Evolutionary conservation across 225 moss, liverwort and hornwort species (phyloP), one percentile per base, ranked within the genome.

Genomic region (Marchantia paleacea): DNA sequence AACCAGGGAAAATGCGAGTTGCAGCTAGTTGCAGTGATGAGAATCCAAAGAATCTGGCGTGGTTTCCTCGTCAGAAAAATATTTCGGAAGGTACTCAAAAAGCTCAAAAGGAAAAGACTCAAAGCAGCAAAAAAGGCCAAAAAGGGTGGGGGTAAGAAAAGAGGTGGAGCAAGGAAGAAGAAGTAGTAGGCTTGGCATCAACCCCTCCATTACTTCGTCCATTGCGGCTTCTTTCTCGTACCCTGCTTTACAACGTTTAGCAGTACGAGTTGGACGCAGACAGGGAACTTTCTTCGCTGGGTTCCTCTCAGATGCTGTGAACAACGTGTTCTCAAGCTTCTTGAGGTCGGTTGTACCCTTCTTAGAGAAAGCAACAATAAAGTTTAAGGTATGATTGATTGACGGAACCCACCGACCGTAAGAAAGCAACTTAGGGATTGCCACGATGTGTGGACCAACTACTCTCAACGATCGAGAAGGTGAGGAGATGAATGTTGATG

Each of bases 41-140:
- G 86, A 31, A 94, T 97, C 22, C 97, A 97, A 85, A 91, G 86
- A 73, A 91, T 94, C 14, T 97, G 94, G 94, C 87, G 89, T 58
- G 94, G 97, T 1, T 89, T 87, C 48, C 84, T 92, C 6, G 93
- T 93, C 1, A 84, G 93, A 10, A 83, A 83, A 9, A 80, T 97
- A 0, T 94, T 85, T 69, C 55, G 87, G 3, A 94, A 97, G 82
- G 22, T 84, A 3, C 79, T 93, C 0, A 89, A 69, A 49, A 97
- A 92, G 18, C 83, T 91, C 3, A 89, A 76, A 10, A 89, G 84
- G 75, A 96, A 91, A 51, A 87, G 92, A 70, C 70, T 90, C 55
- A 83, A 80, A 14, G 81, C 88, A 11, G 91, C 87, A 64, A 86
- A 89, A 76, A 90, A 89, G 16, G 82, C 55, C 12, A 91, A 93